Percentiles rank a stretch among this genome's conserved stretches.
phyloP scores from a whole-genome alignment of 2,329 filamentous ascomycete genomes.

The Colletotrichum eremochloae region DNA sequence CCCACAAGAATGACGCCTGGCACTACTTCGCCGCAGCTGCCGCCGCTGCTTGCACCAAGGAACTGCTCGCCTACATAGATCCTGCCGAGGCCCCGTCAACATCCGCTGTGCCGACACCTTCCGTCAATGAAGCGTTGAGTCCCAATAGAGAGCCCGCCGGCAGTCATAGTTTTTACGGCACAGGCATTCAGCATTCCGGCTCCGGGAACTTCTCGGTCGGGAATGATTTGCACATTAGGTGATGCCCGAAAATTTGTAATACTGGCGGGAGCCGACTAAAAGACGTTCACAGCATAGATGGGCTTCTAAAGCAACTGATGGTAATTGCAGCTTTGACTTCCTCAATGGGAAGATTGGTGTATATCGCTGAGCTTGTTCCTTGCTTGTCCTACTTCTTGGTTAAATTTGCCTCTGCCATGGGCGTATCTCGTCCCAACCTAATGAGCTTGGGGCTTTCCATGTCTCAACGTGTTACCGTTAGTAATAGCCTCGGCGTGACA shows the following conservation, averaged over 20 bases:
- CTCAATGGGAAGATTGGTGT: no score
- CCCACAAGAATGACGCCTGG: constrained; percentile 46
- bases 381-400: not conserved
- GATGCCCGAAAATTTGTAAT: not conserved
- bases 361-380: not conserved
- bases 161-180: not conserved
- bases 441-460: no score
- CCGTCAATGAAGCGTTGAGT: not conserved
- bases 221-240: not conserved
- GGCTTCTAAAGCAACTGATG: not conserved
- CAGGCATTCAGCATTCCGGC: not conserved
- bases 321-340: not conserved
- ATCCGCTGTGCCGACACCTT: not conserved
- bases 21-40: constrained; percentile 43
- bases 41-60: constrained; percentile 26
- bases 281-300: not conserved
- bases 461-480: not conserved
- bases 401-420: not conserved
- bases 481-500: not conserved
- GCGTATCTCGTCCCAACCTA: no score
- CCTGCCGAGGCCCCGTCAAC: not conserved
- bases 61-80: not conserved
- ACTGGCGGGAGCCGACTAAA: not conserved
- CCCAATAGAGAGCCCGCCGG: not conserved
- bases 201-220: not conserved